Base-by-base conservation (phyloP, 2,329 filamentous ascomycete species). In the Pseudocercospora macadamiae region DNA sequence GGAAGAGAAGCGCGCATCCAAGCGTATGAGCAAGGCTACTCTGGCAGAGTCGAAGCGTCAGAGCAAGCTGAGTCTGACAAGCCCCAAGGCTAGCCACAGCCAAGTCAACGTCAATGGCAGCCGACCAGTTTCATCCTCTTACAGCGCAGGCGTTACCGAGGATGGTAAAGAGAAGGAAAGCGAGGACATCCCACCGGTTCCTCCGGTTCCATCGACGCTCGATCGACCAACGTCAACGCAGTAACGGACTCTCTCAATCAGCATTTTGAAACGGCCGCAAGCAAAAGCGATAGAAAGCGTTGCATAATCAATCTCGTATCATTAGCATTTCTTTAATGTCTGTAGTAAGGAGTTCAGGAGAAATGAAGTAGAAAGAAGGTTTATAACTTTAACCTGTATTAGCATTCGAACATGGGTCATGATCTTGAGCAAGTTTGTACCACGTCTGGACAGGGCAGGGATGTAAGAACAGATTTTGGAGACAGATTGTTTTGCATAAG, bases 1-100 rank as follows among this genome's bases (percentile, higher is more conserved):
- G 21, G 65, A 63, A 3, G 65, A 68, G 64, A 66, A 64, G 52
- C 55, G 58, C 8, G 53, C 49, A 0, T 59, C 61, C 6, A 64
- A 64, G 37, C 45, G 45, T 7, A 49, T 32, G 23, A 49, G 45
- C 26, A 49, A 49, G 26, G 25, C 26, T 8, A 30, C 12, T n/a
- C 18, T 49, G 23, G 45, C 26, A 19, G 25, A 49, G 25, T 9
- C 45, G 10, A 49, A 49, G 18, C 25, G 45, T 12, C 23, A n/a
- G 26, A 49, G 45, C 45, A 49, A 49, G n/a, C 26, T 32, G 45
- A 49, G 45, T 25, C 30, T 28, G n/a, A n/a, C 45, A n/a, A 49
- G 45, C 26, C n/a, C n/a, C 14, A 28, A 32, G 45, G 45, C 45
- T 4, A 49, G 45, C 8, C 45, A 49, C 45, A 49, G 45, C 26